phyloP scores from a whole-genome alignment of 441 rosid genomes.

The Erodium trifolium region DNA sequence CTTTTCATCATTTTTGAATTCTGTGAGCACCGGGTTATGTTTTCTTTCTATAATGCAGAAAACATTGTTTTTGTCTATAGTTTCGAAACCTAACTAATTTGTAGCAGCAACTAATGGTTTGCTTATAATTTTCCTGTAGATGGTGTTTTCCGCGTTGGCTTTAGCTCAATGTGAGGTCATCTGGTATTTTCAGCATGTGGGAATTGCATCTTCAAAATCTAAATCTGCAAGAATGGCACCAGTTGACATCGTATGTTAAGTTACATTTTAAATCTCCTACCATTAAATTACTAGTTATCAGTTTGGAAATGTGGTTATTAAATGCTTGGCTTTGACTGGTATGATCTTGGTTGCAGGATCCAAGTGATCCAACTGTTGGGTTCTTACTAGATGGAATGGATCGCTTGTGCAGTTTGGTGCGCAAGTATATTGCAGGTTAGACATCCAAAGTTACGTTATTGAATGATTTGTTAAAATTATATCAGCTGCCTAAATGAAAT shows the following conservation, averaged over 20 bases:
- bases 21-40: background rate
- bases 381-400: constrained; percentile 98
- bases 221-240: constrained; percentile 64
- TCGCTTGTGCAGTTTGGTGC: constrained; percentile 84
- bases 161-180: constrained; percentile 93
- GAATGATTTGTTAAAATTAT: background rate
- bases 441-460: constrained; percentile 7
- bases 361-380: constrained; percentile 96
- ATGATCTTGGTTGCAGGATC: constrained; percentile 57
- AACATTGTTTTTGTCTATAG: background rate
- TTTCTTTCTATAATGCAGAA: background rate
- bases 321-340: constrained; percentile 13
- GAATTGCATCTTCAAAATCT: constrained; percentile 80
- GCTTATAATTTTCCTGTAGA: constrained; percentile 34
- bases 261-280: constrained; percentile 6
- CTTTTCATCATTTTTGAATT: background rate
- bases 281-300: constrained; percentile 9
- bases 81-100: constrained; percentile 12
- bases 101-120: constrained; percentile 17
- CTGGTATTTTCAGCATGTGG: constrained; percentile 97
- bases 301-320: constrained; percentile 7
- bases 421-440: constrained; percentile 92
- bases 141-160: constrained; percentile 98
- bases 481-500: background rate
- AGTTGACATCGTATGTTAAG: constrained; percentile 68